Evolutionary conservation across 805 yeast species (phyloP), one percentile per base, ranked within the genome.

Genomic region (Kuraishia hungarica): DNA sequence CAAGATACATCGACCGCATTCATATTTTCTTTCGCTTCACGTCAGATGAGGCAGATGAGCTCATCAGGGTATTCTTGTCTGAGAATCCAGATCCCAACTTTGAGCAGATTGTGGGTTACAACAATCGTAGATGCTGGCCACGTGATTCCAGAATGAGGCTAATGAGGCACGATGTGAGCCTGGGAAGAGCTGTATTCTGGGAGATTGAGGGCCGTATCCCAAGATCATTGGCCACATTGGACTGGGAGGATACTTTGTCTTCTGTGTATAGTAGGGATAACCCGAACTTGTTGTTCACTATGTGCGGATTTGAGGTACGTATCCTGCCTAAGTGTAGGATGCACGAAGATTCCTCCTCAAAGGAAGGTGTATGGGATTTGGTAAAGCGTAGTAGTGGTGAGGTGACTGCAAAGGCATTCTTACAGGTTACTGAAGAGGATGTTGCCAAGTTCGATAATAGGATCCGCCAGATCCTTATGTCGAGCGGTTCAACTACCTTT

Each of bases 221-320:
- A 0, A 68, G 78, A 2, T 83, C 96, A 0, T 63, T 94, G 13
- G 84, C 92, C 0, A 72, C 82, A 1, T 72, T 93, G 17, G 80
- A 79, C 51, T 93, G 97, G 97, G 86, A 81, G 39, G 86, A 84
- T 54, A 76, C 96, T 0, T 77, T 84, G 61, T 92, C 91, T 0
- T 89, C 97, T 0, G 96, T 94, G 1, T 94, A 93, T 68, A 88
- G 97, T 19, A 81, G 79, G 55, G 96, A 92, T 57, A 94, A 94
- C 64, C 93, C 97, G 7, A 96, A 93, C 61, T 66, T 94, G 57
- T 71, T 93, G 35, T 90, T 93, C 62, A 80, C 94, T 0, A 88
- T 94, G 92, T 86, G 94, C 69, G 99, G 99, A 0, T 94, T 94
- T 72, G 99, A 94, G 64, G 86, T 94, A 1, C 75, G 99, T 55